Conservation (phyloP, 108 stramenopile genomes). For the Cyclotella sp. region DNA sequence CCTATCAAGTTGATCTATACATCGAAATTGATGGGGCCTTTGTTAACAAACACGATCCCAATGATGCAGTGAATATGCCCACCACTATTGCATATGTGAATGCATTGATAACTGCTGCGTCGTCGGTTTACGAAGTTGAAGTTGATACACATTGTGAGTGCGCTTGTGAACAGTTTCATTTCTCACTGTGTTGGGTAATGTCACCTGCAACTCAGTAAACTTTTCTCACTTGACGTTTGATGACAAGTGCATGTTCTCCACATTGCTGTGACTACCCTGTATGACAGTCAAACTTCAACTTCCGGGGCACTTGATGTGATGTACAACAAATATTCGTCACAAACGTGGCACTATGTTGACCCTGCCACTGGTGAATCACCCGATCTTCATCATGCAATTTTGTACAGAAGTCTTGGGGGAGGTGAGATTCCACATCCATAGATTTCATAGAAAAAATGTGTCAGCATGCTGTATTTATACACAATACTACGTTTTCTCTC, state of each 20-base stretch:
- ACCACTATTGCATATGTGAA: not conserved
- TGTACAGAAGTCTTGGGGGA: conserved; percentile 1
- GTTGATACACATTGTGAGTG: conserved; percentile 29
- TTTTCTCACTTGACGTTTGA: not conserved
- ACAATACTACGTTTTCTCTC: too few relatives aligned
- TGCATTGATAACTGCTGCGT: conserved; percentile 6
- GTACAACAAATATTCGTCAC: not conserved
- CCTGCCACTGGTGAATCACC: not conserved
- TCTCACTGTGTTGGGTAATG: not conserved
- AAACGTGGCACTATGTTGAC: not conserved
- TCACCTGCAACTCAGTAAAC: too few relatives aligned
- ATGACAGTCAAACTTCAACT: not conserved
- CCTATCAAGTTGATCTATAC: conserved; percentile 14
- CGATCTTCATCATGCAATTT: conserved; percentile 9
- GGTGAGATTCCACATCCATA: not conserved
- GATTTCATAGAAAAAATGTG: too few relatives aligned
- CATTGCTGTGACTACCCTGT: conserved; percentile 2
- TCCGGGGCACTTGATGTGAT: conserved; percentile 11
- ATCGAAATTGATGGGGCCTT: not conserved
- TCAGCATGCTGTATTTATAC: too few relatives aligned
- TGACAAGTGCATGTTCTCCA: conserved; percentile 13
- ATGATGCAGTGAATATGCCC: not conserved
- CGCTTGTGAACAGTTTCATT: not conserved
- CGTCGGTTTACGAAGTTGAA: conserved; percentile 13
- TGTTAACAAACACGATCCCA: not conserved